phyloP scores from a whole-genome alignment of 163 green algal genomes.

The Prototheca cutis region DNA sequence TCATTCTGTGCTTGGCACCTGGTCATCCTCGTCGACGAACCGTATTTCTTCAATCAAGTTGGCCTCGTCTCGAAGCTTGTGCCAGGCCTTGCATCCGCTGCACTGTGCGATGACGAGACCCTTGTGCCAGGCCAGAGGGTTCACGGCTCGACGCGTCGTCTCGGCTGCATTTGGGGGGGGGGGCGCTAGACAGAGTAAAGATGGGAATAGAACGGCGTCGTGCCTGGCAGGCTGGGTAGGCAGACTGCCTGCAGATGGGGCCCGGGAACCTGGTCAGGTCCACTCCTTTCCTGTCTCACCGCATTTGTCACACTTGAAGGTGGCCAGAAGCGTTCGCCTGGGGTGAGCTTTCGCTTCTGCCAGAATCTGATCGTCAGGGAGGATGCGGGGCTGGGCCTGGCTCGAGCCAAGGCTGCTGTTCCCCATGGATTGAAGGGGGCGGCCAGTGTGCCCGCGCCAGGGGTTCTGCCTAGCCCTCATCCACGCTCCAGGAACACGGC shows the following conservation, averaged over 20 bases:
- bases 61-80: slow-evolving; percentile 26
- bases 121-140: slow-evolving; percentile 24
- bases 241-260: too few species aligned
- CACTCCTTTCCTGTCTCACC: neutral
- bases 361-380: neutral
- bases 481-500: neutral
- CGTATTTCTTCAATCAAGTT: slow-evolving; percentile 31
- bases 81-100: slow-evolving; percentile 21
- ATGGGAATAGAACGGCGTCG: neutral
- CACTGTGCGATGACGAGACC: slow-evolving; percentile 31
- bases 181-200: neutral
- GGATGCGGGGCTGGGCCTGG: neutral
- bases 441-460: neutral
- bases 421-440: neutral
- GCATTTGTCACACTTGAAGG: slow-evolving; percentile 29
- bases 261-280: neutral
- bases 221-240: too few species aligned
- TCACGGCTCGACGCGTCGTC: slow-evolving; percentile 25
- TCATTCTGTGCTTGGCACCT: too few species aligned
- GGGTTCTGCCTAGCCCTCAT: neutral
- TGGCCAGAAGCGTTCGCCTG: slow-evolving; percentile 17
- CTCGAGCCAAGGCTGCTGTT: neutral
- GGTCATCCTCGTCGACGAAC: slow-evolving; percentile 7
- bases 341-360: neutral
- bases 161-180: neutral